A percentile compares a stretch with the other conserved stretches of the same genome.
Evolutionary conservation across 495 filamentous ascomycete genomes (phyloP).

Genomic region (Hyaloscypha hepaticicola): DNA sequence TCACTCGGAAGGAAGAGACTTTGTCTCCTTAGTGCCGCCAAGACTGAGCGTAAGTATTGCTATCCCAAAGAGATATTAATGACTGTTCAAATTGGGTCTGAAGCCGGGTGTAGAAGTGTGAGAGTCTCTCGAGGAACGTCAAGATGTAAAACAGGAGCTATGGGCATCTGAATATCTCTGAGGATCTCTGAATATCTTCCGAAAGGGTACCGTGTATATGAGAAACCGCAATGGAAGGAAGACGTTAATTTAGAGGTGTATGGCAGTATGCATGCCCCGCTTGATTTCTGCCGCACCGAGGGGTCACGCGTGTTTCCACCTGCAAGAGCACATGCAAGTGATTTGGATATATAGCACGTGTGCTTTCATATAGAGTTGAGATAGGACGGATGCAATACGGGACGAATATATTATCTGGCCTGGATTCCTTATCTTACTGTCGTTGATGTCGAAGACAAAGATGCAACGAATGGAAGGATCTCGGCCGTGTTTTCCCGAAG

Average conservation of each 20-base stretch:
- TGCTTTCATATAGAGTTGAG: not conserved
- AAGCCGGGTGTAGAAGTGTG: not conserved
- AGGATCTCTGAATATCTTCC: not conserved
- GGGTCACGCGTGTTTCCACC: not conserved
- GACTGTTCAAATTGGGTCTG: not conserved
- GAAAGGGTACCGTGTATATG: not conserved
- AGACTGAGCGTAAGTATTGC: not conserved
- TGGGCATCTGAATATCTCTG: not conserved
- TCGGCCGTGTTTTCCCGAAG: not conserved
- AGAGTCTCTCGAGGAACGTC: no score
- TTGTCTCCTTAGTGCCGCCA: not conserved
- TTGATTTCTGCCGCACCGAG: not conserved
- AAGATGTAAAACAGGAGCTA: no score
- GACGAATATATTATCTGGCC: not conserved
- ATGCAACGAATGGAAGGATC: not conserved
- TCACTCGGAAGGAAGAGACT: not conserved
- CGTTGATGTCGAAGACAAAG: not conserved
- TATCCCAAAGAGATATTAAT: not conserved
- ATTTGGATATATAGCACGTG: not conserved
- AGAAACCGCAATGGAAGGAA: not conserved
- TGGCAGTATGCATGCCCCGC: no score
- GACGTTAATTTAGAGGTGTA: not conserved
- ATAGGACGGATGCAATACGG: not conserved
- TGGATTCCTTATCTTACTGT: not conserved
- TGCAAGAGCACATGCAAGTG: not conserved